These are phyloP conservation scores for Hamamelis virginiana DNA, from an alignment of 164 flowering plant species.

Conservation along the genomic window DNA sequence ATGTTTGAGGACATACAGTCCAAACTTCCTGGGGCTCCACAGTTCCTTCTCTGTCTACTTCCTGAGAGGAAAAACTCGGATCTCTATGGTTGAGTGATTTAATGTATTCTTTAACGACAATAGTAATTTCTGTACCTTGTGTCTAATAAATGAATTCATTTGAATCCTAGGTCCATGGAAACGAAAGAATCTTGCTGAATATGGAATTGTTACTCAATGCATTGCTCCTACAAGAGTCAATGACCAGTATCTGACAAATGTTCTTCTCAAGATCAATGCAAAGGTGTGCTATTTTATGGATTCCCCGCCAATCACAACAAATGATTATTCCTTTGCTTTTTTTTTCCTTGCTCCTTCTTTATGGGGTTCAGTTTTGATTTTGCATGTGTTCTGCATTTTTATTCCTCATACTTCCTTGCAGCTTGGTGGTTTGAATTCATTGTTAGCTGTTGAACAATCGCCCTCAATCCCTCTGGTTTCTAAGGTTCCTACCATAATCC, in stretches of 20 bases:
- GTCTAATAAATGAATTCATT: neutral
- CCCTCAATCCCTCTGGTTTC: constrained; percentile 60
- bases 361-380: too few relatives aligned
- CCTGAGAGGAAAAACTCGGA: constrained; percentile 62
- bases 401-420: constrained; percentile 25
- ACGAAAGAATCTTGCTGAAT: constrained; percentile 59
- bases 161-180: constrained; percentile 64
- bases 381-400: neutral
- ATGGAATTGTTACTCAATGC: constrained; percentile 88
- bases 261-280: constrained; percentile 59
- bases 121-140: neutral
- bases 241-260: constrained; percentile 75
- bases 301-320: neutral
- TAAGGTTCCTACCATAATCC: constrained; percentile 63
- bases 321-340: too few relatives aligned
- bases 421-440: constrained; percentile 89
- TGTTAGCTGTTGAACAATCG: constrained; percentile 51
- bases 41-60: constrained; percentile 59
- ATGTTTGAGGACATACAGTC: constrained; percentile 56
- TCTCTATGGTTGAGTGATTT: constrained; percentile 52
- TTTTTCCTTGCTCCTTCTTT: too few relatives aligned
- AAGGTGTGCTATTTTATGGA: constrained; percentile 24
- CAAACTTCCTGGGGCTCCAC: constrained; percentile 52
- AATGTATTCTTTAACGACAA: neutral
- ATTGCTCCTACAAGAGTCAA: constrained; percentile 69